Conservation (phyloP, 805 yeast species). For the Hanseniaspora thailandica region DNA sequence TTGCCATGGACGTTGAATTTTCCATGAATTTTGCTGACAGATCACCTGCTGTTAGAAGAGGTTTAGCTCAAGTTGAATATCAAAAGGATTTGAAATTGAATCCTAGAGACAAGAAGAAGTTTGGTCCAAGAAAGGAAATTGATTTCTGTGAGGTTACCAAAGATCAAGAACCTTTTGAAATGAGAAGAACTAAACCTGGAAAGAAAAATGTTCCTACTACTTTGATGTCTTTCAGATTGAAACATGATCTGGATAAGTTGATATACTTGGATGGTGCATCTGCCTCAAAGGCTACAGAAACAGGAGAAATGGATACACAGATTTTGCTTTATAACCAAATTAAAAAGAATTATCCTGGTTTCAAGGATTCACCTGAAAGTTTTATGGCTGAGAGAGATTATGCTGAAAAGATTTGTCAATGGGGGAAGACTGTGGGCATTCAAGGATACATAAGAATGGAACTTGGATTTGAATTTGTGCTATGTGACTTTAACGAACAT, state of each 20-base stretch:
- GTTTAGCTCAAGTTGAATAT: background rate
- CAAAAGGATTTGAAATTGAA: conserved; percentile 20
- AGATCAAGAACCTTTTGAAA: background rate
- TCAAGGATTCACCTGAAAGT: background rate
- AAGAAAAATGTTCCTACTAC: conserved; percentile 17
- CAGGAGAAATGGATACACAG: conserved; percentile 56
- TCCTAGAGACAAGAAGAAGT: conserved; percentile 16
- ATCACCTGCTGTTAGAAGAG: conserved; percentile 16
- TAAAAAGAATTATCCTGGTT: conserved; percentile 12
- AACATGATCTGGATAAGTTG: conserved; percentile 38
- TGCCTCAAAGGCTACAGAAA: conserved; percentile 41
- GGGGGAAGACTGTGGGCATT: conserved; percentile 42
- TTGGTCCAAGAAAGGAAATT: conserved; percentile 15
- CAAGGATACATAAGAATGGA: conserved; percentile 52
- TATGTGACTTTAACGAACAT: conserved; percentile 46
- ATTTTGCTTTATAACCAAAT: conserved; percentile 30
- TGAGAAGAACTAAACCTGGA: background rate
- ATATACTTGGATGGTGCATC: conserved; percentile 56
- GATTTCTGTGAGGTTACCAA: conserved; percentile 8
- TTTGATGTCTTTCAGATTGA: conserved; percentile 38
- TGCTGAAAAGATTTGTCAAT: conserved; percentile 42
- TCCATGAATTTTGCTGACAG: conserved; percentile 38
- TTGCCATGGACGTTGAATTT: conserved; percentile 54
- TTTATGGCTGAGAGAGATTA: conserved; percentile 34
- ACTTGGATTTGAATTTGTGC: conserved; percentile 48